Evolutionary conservation across 2,329 filamentous ascomycete genomes (phyloP).

Genomic region (Ophiostoma sp.): DNA sequence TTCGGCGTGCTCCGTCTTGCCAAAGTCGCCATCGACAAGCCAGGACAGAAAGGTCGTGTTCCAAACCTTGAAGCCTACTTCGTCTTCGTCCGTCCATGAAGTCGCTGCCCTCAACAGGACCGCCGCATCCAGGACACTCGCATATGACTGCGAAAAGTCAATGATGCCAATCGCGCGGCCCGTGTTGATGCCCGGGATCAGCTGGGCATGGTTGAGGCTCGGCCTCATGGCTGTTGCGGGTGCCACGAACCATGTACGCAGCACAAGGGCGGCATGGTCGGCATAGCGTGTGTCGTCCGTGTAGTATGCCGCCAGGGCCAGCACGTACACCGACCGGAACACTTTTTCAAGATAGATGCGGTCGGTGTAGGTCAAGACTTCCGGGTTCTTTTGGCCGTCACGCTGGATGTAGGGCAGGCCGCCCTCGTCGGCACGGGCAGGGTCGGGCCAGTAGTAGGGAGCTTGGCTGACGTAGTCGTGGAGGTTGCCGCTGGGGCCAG

Average conservation of each 20-base stretch:
- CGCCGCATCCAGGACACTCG: conserved; percentile 34
- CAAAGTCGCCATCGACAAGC: conserved; percentile 34
- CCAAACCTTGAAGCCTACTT: conserved; percentile 30
- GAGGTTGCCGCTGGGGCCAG: conserved; percentile 30
- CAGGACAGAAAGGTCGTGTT: conserved; percentile 33
- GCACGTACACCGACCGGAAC: conserved; percentile 33
- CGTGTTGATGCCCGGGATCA: conserved; percentile 33
- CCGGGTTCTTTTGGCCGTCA: conserved; percentile 35
- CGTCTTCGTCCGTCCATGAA: conserved; percentile 30
- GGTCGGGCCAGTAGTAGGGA: conserved; percentile 33
- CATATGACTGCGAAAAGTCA: conserved; percentile 34
- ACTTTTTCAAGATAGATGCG: conserved; percentile 31
- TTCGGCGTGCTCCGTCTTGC: conserved; percentile 26
- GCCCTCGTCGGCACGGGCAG: conserved; percentile 24
- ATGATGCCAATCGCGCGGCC: conserved; percentile 33
- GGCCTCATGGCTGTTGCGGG: conserved; percentile 34
- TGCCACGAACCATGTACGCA: conserved; percentile 35
- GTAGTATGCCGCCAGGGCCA: conserved; percentile 36
- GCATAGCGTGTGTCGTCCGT: conserved; percentile 33
- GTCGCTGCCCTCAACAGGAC: conserved; percentile 26
- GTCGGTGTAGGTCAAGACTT: conserved; percentile 31
- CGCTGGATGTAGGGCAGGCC: conserved; percentile 34
- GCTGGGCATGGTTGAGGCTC: conserved; percentile 33
- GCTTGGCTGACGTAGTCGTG: conserved; percentile 35
- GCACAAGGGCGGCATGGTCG: conserved; percentile 32